These are phyloP conservation scores for Paramecium pentaurelia DNA, from an alignment of 73 alveolate species.

Conservation along the genomic window DNA sequence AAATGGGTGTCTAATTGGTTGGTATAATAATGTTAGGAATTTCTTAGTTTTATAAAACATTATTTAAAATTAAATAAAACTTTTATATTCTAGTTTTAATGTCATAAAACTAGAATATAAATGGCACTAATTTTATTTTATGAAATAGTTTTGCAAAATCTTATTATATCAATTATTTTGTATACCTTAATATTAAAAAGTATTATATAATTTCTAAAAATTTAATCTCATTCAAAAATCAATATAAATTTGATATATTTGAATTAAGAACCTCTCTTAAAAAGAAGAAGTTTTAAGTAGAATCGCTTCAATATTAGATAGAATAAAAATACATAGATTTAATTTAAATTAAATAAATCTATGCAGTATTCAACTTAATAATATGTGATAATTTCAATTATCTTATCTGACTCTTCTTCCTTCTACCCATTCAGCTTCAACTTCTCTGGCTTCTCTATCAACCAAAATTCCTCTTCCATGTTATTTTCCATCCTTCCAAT, in stretches of 20 bases:
- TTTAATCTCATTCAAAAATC: too few relatives aligned
- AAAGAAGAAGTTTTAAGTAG: too few relatives aligned
- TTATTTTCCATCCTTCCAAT: slow-evolving; percentile 60
- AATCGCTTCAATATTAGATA: too few relatives aligned
- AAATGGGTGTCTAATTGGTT: neutral
- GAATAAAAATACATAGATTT: neutral
- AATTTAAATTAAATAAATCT: neutral
- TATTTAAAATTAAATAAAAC: neutral
- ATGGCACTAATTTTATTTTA: too few relatives aligned
- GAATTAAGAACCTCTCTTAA: too few relatives aligned
- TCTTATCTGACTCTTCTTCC: slow-evolving; percentile 62
- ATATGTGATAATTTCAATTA: neutral
- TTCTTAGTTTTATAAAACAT: neutral
- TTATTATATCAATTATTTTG: too few relatives aligned
- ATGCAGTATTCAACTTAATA: neutral
- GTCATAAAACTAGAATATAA: neutral
- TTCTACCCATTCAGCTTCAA: slow-evolving; percentile 77
- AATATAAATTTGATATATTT: too few relatives aligned
- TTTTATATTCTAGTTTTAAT: too few relatives aligned
- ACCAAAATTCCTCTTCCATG: slow-evolving; percentile 78
- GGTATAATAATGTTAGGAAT: neutral
- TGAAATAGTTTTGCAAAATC: too few relatives aligned
- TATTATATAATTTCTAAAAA: too few relatives aligned
- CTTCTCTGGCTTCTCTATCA: slow-evolving; percentile 54
- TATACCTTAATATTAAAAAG: neutral